These are phyloP conservation scores for Vigna radiata DNA, from an alignment of 306 rosid species.

Conservation along the genomic window DNA sequence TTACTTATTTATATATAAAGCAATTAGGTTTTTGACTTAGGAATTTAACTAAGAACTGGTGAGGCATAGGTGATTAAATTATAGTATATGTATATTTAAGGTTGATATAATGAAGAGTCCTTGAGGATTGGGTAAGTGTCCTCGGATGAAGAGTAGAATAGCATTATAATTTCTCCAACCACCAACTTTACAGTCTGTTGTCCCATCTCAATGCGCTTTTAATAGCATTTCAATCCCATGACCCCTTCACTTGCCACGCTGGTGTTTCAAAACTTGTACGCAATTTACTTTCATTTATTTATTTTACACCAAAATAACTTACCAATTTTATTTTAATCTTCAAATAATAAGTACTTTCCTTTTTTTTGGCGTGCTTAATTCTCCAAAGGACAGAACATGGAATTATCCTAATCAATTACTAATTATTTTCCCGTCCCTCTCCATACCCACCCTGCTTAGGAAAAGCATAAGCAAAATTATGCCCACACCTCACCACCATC, in stretches of 20 bases:
- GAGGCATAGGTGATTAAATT: no score
- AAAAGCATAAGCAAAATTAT: no score
- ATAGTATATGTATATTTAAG: no score
- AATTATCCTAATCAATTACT: constrained; percentile 7
- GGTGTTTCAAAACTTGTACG: no score
- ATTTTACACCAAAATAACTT: no score
- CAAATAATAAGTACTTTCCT: not conserved
- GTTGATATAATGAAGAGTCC: no score
- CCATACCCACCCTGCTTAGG: no score
- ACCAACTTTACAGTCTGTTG: constrained; percentile 5
- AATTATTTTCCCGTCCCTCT: not conserved
- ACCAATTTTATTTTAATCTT: not conserved
- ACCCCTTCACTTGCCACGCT: not conserved
- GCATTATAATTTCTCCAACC: not conserved
- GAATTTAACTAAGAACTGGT: no score
- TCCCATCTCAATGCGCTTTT: not conserved
- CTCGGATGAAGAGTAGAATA: not conserved
- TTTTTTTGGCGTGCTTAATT: not conserved
- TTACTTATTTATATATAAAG: no score
- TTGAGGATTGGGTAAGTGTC: not conserved
- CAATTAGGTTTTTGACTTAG: no score
- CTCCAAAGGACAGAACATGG: not conserved
- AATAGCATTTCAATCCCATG: constrained; percentile 2
- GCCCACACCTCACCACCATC: not conserved
- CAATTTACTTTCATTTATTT: no score